These are phyloP conservation scores for Podila epicladia DNA, from an alignment of 192 early-diverging fungal genomes.

Conservation along the genomic window DNA sequence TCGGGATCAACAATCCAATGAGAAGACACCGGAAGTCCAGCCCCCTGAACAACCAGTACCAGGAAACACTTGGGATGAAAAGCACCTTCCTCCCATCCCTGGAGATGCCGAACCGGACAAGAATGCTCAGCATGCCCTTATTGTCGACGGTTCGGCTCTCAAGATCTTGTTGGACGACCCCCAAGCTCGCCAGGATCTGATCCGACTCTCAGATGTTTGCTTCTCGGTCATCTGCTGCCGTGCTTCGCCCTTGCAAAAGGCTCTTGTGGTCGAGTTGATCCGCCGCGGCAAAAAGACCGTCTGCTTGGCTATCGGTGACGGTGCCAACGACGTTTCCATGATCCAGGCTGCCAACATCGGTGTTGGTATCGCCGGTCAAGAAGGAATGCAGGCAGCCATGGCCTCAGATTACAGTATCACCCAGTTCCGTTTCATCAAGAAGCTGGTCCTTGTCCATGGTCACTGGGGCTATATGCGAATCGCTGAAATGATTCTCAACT, in stretches of 20 bases:
- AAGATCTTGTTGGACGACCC: conserved; percentile 59
- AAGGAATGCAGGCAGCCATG: conserved; percentile 92
- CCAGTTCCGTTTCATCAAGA: conserved; percentile 90
- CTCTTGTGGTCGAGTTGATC: conserved; percentile 90
- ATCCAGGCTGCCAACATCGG: conserved; percentile 96
- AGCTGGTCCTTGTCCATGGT: conserved; percentile 92
- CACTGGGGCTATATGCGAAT: conserved; percentile 92
- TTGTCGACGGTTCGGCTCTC: conserved; percentile 82
- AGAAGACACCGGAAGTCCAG: not conserved
- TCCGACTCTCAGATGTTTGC: conserved; percentile 77
- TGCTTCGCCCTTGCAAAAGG: conserved; percentile 95
- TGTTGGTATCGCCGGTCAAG: conserved; percentile 79
- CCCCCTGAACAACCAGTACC: not conserved
- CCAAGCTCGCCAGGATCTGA: conserved; percentile 64
- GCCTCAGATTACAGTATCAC: conserved; percentile 93
- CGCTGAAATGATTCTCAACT: conserved; percentile 90
- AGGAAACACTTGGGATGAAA: conserved; percentile 29
- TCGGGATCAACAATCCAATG: not conserved
- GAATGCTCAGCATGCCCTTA: conserved; percentile 67
- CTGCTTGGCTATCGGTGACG: conserved; percentile 80
- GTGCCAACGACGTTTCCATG: conserved; percentile 95
- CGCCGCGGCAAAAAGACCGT: conserved; percentile 76
- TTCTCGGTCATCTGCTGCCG: conserved; percentile 95
- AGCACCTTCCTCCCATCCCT: conserved; percentile 29
- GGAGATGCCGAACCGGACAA: not conserved